Evolutionary conservation across 495 filamentous ascomycete species (phyloP).

Genomic region (Hyaloscypha bicolor): DNA sequence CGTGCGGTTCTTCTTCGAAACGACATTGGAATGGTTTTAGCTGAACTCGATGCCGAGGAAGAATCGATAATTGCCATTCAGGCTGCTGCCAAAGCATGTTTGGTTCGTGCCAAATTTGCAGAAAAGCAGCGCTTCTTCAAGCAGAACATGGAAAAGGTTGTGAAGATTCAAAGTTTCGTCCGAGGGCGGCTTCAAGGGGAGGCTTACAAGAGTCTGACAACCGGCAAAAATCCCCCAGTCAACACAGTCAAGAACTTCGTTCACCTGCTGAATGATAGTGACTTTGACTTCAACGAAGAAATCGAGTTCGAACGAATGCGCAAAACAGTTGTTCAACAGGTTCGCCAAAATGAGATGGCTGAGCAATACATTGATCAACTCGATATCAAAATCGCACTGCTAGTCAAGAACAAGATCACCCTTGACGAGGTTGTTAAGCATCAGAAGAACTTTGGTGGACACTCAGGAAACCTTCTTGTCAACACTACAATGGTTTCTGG

Average conservation of each 20-base stretch:
- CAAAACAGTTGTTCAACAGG: conserved; percentile 94
- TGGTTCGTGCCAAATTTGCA: conserved; percentile 74
- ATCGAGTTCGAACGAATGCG: conserved; percentile 91
- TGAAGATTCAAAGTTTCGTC: conserved; percentile 97
- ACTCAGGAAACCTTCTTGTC: conserved; percentile 81
- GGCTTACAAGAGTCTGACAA: conserved; percentile 94
- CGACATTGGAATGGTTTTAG: conserved; percentile 67
- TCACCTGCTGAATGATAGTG: conserved; percentile 95
- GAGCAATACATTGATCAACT: conserved; percentile 98
- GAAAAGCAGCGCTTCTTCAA: conserved; percentile 87
- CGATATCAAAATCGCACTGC: conserved; percentile 96
- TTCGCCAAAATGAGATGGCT: conserved; percentile 93
- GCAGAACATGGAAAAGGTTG: conserved; percentile 97
- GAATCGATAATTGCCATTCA: conserved; percentile 74
- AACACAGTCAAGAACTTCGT: conserved; percentile 97
- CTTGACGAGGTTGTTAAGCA: conserved; percentile 97
- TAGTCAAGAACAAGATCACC: conserved; percentile 99
- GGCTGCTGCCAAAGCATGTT: conserved; percentile 67
- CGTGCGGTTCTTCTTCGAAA: conserved; percentile 79
- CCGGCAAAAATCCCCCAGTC: conserved; percentile 96
- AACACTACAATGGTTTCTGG: conserved; percentile 85
- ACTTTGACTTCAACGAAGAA: conserved; percentile 98
- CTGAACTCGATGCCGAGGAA: conserved; percentile 80
- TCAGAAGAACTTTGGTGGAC: conserved; percentile 93
- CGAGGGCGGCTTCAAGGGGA: conserved; percentile 92